These are phyloP conservation scores for Cyclanthera cordifolia DNA, from an alignment of 306 rosid genomes.

Conservation along the genomic window DNA sequence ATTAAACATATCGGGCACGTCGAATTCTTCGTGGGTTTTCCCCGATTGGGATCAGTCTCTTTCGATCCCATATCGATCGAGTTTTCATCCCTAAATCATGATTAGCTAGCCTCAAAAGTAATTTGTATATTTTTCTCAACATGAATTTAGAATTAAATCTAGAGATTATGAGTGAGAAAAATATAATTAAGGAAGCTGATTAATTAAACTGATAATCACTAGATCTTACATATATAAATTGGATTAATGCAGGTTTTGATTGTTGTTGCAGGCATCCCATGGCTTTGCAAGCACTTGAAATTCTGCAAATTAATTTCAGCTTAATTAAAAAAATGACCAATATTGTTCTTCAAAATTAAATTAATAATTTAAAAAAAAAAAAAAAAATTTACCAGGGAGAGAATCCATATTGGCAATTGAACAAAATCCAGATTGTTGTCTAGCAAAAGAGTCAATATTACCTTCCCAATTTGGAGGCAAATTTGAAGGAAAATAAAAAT, in stretches of 20 bases:
- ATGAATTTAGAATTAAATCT: neutral
- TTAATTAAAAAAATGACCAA: too few relatives aligned
- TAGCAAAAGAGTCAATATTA: conserved; percentile 17
- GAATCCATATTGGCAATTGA: conserved; percentile 19
- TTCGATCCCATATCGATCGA: neutral
- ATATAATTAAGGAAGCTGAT: neutral
- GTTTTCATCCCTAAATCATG: neutral
- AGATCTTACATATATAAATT: conserved; percentile 10
- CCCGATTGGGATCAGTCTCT: neutral
- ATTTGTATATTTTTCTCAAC: neutral
- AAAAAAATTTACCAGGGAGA: conserved; percentile 20
- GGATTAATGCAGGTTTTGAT: conserved; percentile 12
- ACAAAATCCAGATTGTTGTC: conserved; percentile 21
- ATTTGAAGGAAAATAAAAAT: conserved; percentile 34
- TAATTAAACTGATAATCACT: neutral
- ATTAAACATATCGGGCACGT: neutral
- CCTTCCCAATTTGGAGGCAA: conserved; percentile 56
- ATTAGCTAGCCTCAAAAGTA: neutral
- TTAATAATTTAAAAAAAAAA: too few relatives aligned
- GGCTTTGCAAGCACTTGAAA: conserved; percentile 17
- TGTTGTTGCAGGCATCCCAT: conserved; percentile 17
- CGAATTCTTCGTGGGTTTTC: neutral
- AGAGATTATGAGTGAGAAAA: neutral
- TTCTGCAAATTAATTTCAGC: conserved; percentile 14
- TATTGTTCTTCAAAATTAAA: neutral